Base-by-base conservation (phyloP, 2,329 filamentous ascomycete genomes). In the Spiromastix sp. region DNA sequence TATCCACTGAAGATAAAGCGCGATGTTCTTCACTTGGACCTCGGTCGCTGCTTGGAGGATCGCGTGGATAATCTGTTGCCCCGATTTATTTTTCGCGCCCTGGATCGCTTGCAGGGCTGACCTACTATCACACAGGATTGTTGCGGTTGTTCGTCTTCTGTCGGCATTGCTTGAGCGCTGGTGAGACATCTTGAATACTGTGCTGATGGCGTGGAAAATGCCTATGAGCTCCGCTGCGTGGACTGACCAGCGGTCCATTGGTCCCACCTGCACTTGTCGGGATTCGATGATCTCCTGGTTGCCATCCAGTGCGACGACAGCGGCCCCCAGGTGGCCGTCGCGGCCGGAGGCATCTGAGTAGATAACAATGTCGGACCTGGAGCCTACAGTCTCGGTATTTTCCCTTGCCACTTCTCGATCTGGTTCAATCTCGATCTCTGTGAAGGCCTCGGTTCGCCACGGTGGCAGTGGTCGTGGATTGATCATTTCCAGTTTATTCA, bases 11-110 rank as follows among this genome's bases (percentile, higher is more conserved):
- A 25, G 22, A 12, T 1, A 12, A 5, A 25, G 32, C 3, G 39
- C 41, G 18, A 39, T 37, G 9, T 29, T 25, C 45, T 37, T 6
- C 43, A 38, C 17, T 27, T 29, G 26, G n/a, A n/a, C n/a, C 24
- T 46, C 37, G 4, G 30, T 27, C 11, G 41, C 47, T 25, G 43
- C 34, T 15, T 43, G 34, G 5, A 26, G 25, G 19, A 48, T 46
- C 4, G 46, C 39, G 9, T 48, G 31, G 15, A 47, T 34, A 30
- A 50, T 47, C 5, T 29, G 38, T 28, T 49, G 38, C 17, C 45
- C 42, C 1, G 42, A 47, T 20, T 39, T 42, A 20, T 50, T 49
- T 11, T 30, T n/a, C 7, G 38, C 5, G 26, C 39, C 49, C 21
- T 12, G 22, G 12, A 25, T 25, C 22, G 22, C 10, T 25, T 25